Conservation (phyloP, 2,329 filamentous ascomycete species). For the Pyrenophora graminea region DNA sequence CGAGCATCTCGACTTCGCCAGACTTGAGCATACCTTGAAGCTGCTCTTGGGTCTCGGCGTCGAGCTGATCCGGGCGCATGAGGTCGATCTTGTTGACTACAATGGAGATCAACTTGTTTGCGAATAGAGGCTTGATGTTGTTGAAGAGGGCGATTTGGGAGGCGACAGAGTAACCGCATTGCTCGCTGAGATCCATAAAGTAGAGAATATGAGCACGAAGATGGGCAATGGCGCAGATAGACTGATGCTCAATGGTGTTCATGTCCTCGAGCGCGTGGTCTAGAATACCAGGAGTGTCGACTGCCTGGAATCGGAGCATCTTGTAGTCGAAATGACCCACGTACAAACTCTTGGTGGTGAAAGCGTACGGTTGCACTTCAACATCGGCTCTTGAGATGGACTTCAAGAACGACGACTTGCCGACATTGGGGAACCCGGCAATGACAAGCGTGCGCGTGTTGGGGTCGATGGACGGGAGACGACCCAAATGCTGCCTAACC, state of each 20-base stretch:
- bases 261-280: constrained; percentile 98
- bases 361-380: constrained; percentile 96
- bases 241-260: constrained; percentile 99
- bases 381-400: constrained; percentile 93
- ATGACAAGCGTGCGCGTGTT: constrained; percentile 96
- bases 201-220: constrained; percentile 93
- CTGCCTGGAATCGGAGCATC: constrained; percentile 84
- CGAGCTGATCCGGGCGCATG: constrained; percentile 82
- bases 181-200: constrained; percentile 97
- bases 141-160: constrained; percentile 95
- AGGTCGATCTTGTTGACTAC: constrained; percentile 99
- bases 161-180: constrained; percentile 91
- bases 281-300: constrained; percentile 97
- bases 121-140: constrained; percentile 90
- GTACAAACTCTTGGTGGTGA: constrained; percentile 96
- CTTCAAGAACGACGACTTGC: constrained; percentile 94
- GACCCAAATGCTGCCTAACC: constrained; percentile 92
- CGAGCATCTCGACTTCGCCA: constrained; percentile 88
- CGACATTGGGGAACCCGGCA: constrained; percentile 89
- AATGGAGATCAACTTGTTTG: constrained; percentile 95
- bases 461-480: constrained; percentile 97
- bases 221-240: constrained; percentile 96
- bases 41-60: constrained; percentile 74
- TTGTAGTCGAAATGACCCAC: constrained; percentile 99
- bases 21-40: constrained; percentile 80